Percentiles rank a stretch among this genome's conserved stretches.
Evolutionary conservation across 208 protist species (phyloP).

Genomic region (Acanthamoeba royreba): DNA sequence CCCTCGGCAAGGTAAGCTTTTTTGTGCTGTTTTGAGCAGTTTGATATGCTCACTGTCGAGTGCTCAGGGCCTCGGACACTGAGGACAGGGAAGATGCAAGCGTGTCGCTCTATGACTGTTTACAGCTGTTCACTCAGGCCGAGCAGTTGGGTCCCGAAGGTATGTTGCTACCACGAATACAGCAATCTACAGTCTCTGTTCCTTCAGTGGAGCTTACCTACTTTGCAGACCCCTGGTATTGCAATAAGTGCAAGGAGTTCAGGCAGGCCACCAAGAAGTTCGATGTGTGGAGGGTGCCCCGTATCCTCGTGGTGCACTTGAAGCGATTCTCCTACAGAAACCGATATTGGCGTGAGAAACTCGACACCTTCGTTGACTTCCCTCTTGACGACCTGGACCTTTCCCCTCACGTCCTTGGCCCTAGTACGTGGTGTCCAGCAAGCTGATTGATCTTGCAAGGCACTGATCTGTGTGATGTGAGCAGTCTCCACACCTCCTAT

Average conservation of each 20-base stretch:
- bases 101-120: conserved; percentile 52
- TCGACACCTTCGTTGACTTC: conserved; percentile 77
- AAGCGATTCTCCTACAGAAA: conserved; percentile 76
- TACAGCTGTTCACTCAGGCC: conserved; percentile 63
- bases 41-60: neutral
- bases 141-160: conserved; percentile 68
- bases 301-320: conserved; percentile 77
- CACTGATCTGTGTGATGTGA: neutral
- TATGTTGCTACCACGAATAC: conserved; percentile 56
- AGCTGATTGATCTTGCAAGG: neutral
- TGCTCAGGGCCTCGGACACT: neutral
- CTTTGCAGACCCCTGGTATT: conserved; percentile 76
- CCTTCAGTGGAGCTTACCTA: neutral
- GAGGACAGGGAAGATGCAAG: neutral
- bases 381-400: conserved; percentile 65
- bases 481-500: conserved; percentile 13
- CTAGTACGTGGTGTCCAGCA: too few relatives aligned
- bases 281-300: conserved; percentile 76
- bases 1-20: neutral
- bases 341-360: conserved; percentile 65
- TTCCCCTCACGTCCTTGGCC: conserved; percentile 5
- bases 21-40: neutral
- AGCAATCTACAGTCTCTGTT: too few relatives aligned
- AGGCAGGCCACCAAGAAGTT: conserved; percentile 70
- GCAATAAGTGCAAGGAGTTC: conserved; percentile 69